phyloP scores from a whole-genome alignment of 2,329 filamentous ascomycete species.

The Thelonectria blattea region DNA sequence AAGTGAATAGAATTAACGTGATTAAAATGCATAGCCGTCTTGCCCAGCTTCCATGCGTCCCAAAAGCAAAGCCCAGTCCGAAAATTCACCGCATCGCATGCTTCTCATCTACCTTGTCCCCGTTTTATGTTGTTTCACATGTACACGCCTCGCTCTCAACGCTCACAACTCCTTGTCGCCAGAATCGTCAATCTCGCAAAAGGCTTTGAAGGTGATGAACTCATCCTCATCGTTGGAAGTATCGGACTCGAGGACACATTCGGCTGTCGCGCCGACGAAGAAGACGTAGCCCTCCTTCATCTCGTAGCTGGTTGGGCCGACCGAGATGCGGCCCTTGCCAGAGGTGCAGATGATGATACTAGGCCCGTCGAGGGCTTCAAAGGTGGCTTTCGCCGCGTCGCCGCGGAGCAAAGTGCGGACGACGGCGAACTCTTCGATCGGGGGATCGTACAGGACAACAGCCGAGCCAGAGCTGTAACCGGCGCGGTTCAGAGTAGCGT shows the following conservation, averaged over 20 bases:
- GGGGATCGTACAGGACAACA: slow-evolving; percentile 84
- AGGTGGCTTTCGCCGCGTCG: slow-evolving; percentile 80
- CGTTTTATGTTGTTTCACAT: background rate
- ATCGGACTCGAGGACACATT: slow-evolving; percentile 76
- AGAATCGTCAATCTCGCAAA: slow-evolving; percentile 76
- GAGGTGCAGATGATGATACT: slow-evolving; percentile 91
- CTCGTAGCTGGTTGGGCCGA: slow-evolving; percentile 81
- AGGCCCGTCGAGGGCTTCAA: slow-evolving; percentile 85
- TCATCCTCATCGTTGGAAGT: slow-evolving; percentile 64
- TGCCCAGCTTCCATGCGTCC: slow-evolving; percentile 4
- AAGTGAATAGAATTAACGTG: slow-evolving; percentile 3
- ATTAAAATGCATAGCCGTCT: slow-evolving; percentile 11
- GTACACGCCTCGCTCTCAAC: background rate
- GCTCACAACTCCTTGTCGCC: slow-evolving; percentile 36
- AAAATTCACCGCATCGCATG: slow-evolving; percentile 10
- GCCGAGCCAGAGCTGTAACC: slow-evolving; percentile 81
- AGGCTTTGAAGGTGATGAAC: slow-evolving; percentile 90
- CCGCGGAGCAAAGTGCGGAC: slow-evolving; percentile 78
- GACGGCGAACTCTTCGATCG: slow-evolving; percentile 95
- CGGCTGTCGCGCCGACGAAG: slow-evolving; percentile 87
- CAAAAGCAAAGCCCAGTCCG: background rate
- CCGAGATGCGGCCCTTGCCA: slow-evolving; percentile 82
- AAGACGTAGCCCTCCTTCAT: slow-evolving; percentile 76
- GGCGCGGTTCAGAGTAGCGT: slow-evolving; percentile 78
- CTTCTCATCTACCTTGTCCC: background rate